Percentiles rank a stretch among this genome's conserved stretches.
Conservation (phyloP, 208 protist genomes). For the Strigomonas galati region DNA sequence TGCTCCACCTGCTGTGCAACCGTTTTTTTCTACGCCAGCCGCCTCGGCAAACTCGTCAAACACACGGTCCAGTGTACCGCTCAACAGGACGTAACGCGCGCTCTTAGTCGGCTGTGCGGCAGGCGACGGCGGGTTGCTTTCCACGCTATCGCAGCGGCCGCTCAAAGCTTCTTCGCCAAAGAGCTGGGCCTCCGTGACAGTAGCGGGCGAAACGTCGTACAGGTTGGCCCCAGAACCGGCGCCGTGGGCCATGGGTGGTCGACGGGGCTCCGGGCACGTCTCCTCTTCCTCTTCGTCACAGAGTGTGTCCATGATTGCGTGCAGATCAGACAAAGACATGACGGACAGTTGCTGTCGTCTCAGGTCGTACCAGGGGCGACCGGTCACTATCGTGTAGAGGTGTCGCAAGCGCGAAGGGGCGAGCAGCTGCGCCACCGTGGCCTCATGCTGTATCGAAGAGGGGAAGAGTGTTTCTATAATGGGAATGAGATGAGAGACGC, state of each 20-base stretch:
- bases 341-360: background rate
- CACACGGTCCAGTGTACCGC: no score
- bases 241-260: background rate
- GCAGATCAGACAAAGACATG: background rate
- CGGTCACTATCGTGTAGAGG: no score
- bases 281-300: constrained; percentile 3
- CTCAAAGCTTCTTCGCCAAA: background rate
- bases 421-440: background rate
- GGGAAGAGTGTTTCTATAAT: constrained; percentile 61
- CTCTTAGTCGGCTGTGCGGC: no score
- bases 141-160: no score
- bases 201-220: no score
- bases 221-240: background rate
- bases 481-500: constrained; percentile 29
- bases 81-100: no score
- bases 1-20: no score
- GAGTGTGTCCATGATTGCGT: constrained; percentile 15
- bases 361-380: no score
- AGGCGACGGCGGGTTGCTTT: no score
- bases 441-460: background rate
- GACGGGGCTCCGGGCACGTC: no score
- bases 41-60: no score
- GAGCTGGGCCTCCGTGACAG: constrained; percentile 34
- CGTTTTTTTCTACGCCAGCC: no score
- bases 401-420: background rate